phyloP scores from a whole-genome alignment of 129 eudicot species.

The Solidago caesia region DNA sequence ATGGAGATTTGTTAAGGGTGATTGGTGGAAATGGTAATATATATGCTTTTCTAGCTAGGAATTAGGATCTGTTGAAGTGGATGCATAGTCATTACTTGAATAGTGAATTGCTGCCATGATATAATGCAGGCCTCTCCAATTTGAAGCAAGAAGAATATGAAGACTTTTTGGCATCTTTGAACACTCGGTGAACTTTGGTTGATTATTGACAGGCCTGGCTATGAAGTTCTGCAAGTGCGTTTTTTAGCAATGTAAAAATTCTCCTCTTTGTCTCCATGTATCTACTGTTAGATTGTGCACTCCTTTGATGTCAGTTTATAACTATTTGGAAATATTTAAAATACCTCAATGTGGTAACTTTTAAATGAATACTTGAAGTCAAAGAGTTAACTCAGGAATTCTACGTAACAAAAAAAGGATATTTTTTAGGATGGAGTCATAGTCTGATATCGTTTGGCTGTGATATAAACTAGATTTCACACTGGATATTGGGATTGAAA shows the following conservation, averaged over 20 bases:
- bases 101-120: slow-evolving; percentile 12
- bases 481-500: too few species aligned
- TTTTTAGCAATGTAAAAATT: slow-evolving; percentile 17
- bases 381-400: not conserved
- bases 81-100: not conserved
- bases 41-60: not conserved
- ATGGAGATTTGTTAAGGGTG: slow-evolving; percentile 36
- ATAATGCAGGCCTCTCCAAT: slow-evolving; percentile 42
- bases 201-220: slow-evolving; percentile 2
- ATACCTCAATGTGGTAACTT: not conserved
- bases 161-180: slow-evolving; percentile 36
- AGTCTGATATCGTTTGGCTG: too few species aligned
- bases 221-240: slow-evolving; percentile 9
- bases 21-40: slow-evolving; percentile 43
- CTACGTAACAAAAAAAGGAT: too few species aligned
- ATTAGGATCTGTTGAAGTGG: not conserved
- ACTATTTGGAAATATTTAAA: not conserved
- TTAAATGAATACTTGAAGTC: not conserved
- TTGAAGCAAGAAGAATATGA: slow-evolving; percentile 47
- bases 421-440: not conserved
- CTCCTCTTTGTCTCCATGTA: slow-evolving; percentile 3
- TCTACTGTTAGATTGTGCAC: not conserved
- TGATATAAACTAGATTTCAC: too few species aligned
- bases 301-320: not conserved
- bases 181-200: slow-evolving; percentile 16